Evolutionary conservation across 257 asterid genomes (phyloP).

Genomic region (Petrea volubilis): DNA sequence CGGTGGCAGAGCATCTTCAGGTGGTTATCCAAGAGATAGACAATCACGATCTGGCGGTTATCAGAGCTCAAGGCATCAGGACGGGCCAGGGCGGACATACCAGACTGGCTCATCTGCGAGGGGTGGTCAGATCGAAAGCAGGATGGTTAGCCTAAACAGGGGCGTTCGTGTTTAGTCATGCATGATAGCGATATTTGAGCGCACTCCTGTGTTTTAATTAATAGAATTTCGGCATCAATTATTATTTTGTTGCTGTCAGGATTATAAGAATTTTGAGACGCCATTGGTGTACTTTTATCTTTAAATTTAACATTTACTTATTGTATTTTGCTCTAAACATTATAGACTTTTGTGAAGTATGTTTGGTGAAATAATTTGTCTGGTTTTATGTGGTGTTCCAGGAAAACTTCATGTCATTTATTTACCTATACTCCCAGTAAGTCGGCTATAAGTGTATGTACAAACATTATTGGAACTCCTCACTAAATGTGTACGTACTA

Average conservation of each 20-base stretch:
- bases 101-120: slow-evolving; percentile 51
- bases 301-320: neutral
- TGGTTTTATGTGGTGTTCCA: neutral
- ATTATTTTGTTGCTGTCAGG: neutral
- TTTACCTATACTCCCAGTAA: neutral
- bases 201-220: slow-evolving; percentile 1
- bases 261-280: slow-evolving; percentile 7
- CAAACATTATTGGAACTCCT: no score
- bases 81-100: slow-evolving; percentile 50
- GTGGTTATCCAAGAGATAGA: slow-evolving; percentile 52
- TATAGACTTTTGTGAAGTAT: neutral
- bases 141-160: slow-evolving; percentile 88
- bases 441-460: neutral
- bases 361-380: neutral
- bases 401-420: neutral
- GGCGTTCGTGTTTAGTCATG: slow-evolving; percentile 53
- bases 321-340: neutral
- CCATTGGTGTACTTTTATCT: neutral
- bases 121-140: slow-evolving; percentile 61
- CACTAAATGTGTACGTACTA: no score
- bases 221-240: slow-evolving; percentile 6
- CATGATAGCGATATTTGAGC: neutral
- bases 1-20: slow-evolving; percentile 47
- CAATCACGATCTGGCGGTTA: slow-evolving; percentile 51
- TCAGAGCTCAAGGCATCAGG: slow-evolving; percentile 40